Conservation (phyloP, 345 rosid species). For the Salix arbutifolia region DNA sequence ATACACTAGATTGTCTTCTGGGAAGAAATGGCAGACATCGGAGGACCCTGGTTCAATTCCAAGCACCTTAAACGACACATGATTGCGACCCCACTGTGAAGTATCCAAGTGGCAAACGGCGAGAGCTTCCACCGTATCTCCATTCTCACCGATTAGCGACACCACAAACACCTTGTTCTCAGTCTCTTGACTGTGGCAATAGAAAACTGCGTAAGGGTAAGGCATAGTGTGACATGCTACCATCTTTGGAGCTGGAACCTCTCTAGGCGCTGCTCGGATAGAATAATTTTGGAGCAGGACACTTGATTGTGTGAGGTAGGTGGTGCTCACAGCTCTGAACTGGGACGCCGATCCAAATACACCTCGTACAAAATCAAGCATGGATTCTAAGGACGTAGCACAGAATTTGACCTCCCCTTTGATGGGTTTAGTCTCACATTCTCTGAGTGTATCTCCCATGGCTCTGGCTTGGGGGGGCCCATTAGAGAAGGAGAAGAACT, state of each 20-base stretch:
- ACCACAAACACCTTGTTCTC: constrained; percentile 33
- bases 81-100: constrained; percentile 35
- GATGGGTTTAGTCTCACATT: constrained; percentile 34
- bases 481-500: constrained; percentile 24
- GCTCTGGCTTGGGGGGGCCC: constrained; percentile 34
- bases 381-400: constrained; percentile 45
- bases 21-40: constrained; percentile 46
- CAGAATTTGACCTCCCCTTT: constrained; percentile 39
- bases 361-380: constrained; percentile 35
- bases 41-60: constrained; percentile 34
- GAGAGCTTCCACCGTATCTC: constrained; percentile 33
- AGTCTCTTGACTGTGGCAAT: constrained; percentile 39
- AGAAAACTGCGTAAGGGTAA: constrained; percentile 35
- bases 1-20: constrained; percentile 32
- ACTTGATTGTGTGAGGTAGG: constrained; percentile 17
- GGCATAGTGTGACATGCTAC: constrained; percentile 42
- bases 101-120: constrained; percentile 54
- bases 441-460: constrained; percentile 30
- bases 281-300: constrained; percentile 35
- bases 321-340: constrained; percentile 20
- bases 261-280: constrained; percentile 11
- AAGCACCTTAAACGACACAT: constrained; percentile 33
- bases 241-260: constrained; percentile 26
- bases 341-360: constrained; percentile 16
- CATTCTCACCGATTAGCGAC: constrained; percentile 33